Evolutionary conservation across 1,139 yeast species (phyloP).

Genomic region (Trichomonascaceae sp.): DNA sequence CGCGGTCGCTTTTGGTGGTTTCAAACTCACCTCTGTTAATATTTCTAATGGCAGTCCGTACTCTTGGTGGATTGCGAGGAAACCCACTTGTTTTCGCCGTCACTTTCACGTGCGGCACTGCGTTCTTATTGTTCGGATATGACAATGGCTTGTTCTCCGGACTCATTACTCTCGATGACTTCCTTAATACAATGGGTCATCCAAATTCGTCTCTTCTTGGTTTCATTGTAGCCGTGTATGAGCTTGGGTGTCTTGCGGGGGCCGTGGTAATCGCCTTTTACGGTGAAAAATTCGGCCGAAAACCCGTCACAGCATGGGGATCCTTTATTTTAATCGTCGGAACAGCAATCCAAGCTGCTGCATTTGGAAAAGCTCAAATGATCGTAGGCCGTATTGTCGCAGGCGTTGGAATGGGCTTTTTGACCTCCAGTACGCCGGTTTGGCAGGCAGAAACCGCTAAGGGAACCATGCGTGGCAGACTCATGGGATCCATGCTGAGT

Average conservation of each 20-base stretch:
- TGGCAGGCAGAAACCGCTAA: slow-evolving; percentile 65
- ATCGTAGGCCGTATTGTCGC: slow-evolving; percentile 34
- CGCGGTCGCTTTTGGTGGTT: background rate
- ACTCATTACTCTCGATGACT: slow-evolving; percentile 40
- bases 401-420: slow-evolving; percentile 53
- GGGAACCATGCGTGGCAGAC: slow-evolving; percentile 45
- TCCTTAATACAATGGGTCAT: slow-evolving; percentile 9
- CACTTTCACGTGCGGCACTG: slow-evolving; percentile 3
- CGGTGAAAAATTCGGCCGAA: background rate
- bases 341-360: background rate
- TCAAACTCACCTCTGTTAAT: background rate
- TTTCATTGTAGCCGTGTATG: slow-evolving; percentile 20
- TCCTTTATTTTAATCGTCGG: background rate
- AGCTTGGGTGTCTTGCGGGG: background rate
- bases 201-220: slow-evolving; percentile 11
- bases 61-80: background rate
- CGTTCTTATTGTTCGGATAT: slow-evolving; percentile 50
- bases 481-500: slow-evolving; percentile 13
- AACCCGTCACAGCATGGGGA: background rate
- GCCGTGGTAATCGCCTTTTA: background rate
- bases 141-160: slow-evolving; percentile 61
- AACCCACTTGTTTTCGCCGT: background rate
- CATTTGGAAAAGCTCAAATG: slow-evolving; percentile 45
- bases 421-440: slow-evolving; percentile 58
- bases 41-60: background rate